Base-by-base conservation (phyloP, 1,284 basidiomycete species). In the Irpex sp. region DNA sequence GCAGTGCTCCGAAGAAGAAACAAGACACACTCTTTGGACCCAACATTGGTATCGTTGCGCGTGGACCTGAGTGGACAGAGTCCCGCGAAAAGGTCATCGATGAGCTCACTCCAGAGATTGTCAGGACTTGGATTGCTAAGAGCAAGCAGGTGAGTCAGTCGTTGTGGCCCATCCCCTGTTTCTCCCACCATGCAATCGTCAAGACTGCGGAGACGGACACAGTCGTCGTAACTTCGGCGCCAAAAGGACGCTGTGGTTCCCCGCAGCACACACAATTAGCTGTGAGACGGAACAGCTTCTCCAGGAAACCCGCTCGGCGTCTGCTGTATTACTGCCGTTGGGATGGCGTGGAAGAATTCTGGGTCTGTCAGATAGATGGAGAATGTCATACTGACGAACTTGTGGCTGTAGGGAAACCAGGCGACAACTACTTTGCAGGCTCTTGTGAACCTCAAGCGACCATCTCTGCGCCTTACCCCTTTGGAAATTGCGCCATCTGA, bases 341-440 rank as follows among this genome's bases (percentile, higher is more conserved):
- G 48, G n/a, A 7, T 26, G 26, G 26, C 3, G 40, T 13, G 31
- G 44, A 51, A 47, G 13, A 51, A 13, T 34, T 51, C 11, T 26
- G 17, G 13, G 54, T 34, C 40, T 11, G 40, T 15, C 11, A 15
- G 40, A 11, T 15, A 44, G 8, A 11, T 44, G 11, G 40, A 11
- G 40, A 49, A 34, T 31, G 19, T 9, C 26, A 51, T 55, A 63
- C 4, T 38, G 40, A 51, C 49, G 19, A 19, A 21, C 49, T 51
- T n/a, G 17, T 51, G 11, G 49, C 38, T 36, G 5, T 65, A 93
- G 91, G 76, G 85, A 13, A 82, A 88, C 7, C 90, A 94, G 69
- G 86, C 93, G 0, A 96, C 94, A 0, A 96, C 94, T 0, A 96
- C 93, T 1, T 81, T 96, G 0, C 94, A 96, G 77, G 94, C 94